Conservation (phyloP, 2,329 filamentous ascomycete species). For the Byssoonygena ceratinophila region DNA sequence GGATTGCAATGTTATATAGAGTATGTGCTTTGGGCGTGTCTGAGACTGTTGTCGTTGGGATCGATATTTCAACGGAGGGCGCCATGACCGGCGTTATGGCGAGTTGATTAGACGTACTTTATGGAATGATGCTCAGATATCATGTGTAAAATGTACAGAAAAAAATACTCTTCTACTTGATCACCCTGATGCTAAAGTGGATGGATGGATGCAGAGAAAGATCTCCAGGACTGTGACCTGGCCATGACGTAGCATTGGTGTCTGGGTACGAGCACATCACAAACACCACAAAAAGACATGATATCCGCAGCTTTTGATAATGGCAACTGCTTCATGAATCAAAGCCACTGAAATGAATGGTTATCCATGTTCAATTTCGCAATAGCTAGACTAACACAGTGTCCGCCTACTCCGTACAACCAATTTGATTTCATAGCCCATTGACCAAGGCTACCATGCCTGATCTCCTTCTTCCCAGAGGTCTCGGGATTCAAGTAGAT, state of each 20-base stretch:
- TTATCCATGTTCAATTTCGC: no score
- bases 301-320: no score
- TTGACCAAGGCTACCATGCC: constrained; percentile 1
- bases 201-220: no score
- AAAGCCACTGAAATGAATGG: no score
- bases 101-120: background rate
- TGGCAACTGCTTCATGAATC: no score
- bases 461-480: constrained; percentile 33
- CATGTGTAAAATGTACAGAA: background rate
- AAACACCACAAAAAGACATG: no score
- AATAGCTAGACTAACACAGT: no score
- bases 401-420: no score
- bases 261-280: no score
- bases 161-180: background rate
- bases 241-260: no score
- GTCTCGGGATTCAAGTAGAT: constrained; percentile 66
- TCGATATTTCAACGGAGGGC: constrained; percentile 28
- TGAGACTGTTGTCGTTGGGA: constrained; percentile 37
- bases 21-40: constrained; percentile 42
- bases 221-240: no score
- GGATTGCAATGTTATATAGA: constrained; percentile 51
- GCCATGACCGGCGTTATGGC: constrained; percentile 21
- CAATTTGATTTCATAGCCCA: no score
- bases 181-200: background rate
- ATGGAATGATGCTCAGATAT: background rate